A percentile compares a stretch with the other conserved stretches of the same genome.
Evolutionary conservation across 441 rosid species (phyloP).

Genomic region (Melastoma candidum): DNA sequence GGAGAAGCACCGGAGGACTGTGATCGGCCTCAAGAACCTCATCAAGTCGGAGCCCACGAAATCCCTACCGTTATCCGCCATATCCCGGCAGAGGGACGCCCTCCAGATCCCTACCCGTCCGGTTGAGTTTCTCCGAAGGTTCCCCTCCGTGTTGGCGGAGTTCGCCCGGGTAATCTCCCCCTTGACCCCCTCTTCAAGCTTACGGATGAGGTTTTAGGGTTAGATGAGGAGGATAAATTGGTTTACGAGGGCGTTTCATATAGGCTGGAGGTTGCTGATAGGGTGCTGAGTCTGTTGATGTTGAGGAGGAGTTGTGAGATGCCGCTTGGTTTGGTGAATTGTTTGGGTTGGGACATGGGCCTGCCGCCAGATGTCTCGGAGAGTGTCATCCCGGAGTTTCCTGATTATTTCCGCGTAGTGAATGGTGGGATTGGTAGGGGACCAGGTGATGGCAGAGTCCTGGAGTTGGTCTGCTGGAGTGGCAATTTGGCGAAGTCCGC

Average conservation of each 20-base stretch:
- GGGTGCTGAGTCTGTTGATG: conserved; percentile 73
- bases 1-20: conserved; percentile 61
- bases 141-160: conserved; percentile 68
- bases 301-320: conserved; percentile 44
- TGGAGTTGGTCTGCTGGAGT: conserved; percentile 85
- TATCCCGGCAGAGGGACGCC: conserved; percentile 36
- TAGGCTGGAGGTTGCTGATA: conserved; percentile 45
- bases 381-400: conserved; percentile 55
- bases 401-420: conserved; percentile 61
- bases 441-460: conserved; percentile 11
- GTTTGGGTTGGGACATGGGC: conserved; percentile 40
- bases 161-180: conserved; percentile 58
- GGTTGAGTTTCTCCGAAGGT: conserved; percentile 65
- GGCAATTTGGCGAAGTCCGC: conserved; percentile 45
- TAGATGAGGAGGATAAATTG: conserved; percentile 74
- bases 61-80: conserved; percentile 59
- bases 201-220: conserved; percentile 56
- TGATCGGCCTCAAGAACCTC: conserved; percentile 60
- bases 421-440: conserved; percentile 6
- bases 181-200: conserved; percentile 75
- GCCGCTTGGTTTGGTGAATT: conserved; percentile 47
- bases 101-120: conserved; percentile 67
- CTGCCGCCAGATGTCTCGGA: conserved; percentile 45
- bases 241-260: conserved; percentile 64
- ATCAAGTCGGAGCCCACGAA: conserved; percentile 74